Evolutionary conservation across 148 eudicot species (phyloP).

Genomic region (Silene latifolia): DNA sequence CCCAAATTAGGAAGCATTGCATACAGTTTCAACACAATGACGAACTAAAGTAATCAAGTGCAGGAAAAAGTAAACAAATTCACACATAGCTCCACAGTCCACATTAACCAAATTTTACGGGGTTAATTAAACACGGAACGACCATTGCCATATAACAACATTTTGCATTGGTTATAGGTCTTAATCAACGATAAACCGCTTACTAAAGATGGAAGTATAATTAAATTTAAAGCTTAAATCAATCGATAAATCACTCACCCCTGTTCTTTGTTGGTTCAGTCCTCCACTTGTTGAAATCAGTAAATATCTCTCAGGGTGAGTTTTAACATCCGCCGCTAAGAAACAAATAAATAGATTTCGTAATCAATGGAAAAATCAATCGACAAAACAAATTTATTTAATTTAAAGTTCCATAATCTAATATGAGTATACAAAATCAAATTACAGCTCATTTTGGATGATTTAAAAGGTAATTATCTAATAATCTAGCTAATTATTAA

Average conservation of each 20-base stretch:
- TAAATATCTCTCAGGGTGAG: slow-evolving; percentile 55
- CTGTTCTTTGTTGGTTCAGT: slow-evolving; percentile 89
- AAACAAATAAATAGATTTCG: not conserved
- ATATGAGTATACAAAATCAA: not conserved
- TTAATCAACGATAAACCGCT: not conserved
- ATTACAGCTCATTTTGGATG: not conserved
- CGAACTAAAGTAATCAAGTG: not conserved
- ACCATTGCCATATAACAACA: not conserved
- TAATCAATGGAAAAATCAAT: not conserved
- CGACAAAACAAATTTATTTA: not conserved
- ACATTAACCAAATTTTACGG: not conserved
- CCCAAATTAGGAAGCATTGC: slow-evolving; percentile 7
- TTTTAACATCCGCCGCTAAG: slow-evolving; percentile 59
- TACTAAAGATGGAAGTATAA: not conserved
- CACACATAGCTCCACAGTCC: not conserved
- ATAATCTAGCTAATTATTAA: not conserved
- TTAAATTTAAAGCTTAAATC: not conserved
- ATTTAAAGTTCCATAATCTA: not conserved
- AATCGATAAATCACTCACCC: slow-evolving; percentile 45
- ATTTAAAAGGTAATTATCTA: not conserved
- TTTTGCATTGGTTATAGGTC: not conserved
- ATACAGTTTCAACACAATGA: not conserved
- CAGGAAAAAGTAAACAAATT: not conserved
- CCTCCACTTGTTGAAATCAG: slow-evolving; percentile 92
- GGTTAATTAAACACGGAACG: not conserved